Evolutionary conservation across 1,139 yeast genomes (phyloP), one percentile per base, ranked within the genome.

Genomic region (Taphrina deformans): DNA sequence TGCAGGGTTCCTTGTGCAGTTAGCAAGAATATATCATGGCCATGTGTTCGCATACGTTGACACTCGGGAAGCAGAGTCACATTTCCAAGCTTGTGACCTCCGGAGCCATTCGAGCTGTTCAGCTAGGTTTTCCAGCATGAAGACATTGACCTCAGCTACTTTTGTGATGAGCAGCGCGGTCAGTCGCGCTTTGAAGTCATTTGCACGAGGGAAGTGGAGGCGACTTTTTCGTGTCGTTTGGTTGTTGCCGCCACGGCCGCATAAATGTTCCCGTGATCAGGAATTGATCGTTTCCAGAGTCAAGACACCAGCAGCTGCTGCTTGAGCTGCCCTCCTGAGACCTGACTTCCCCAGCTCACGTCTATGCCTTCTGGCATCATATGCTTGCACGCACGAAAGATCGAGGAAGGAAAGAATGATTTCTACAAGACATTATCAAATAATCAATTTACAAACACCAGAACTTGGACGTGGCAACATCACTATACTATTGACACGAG

Each of bases 61-160:
- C 38, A 9, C 44, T 29, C 35, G 40, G 4, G 9, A 27, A 1
- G 12, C 46, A 33, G 62, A 33, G 55, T 27, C 31, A 31, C 62
- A 51, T 44, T 51, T 46, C 24, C 26, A 31, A 3, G 62, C 27
- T 27, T 45, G 55, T n/a, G 35, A 18, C 27, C 38, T 31, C 41
- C 48, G 27, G 23, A 59, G 55, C 63, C 63, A 59, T 16, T 27
- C 51, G 12, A 59, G 40, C 18, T 59, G 63, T 26, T 59, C 56
- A 23, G 45, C 41, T 23, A 59, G 51, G 40, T 59, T 50, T n/a
- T 35, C 44, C 53, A 31, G 46, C 63, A 59, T 59, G 9, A n/a
- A 40, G 58, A 26, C 55, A 51, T 51, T 16, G 9, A n/a, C 16
- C 27, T 51, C n/a, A 5, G 16, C 16, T 12, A 6, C 18, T 38